Base-by-base conservation (phyloP, 2,329 filamentous ascomycete genomes). In the Colletotrichum simmondsii region DNA sequence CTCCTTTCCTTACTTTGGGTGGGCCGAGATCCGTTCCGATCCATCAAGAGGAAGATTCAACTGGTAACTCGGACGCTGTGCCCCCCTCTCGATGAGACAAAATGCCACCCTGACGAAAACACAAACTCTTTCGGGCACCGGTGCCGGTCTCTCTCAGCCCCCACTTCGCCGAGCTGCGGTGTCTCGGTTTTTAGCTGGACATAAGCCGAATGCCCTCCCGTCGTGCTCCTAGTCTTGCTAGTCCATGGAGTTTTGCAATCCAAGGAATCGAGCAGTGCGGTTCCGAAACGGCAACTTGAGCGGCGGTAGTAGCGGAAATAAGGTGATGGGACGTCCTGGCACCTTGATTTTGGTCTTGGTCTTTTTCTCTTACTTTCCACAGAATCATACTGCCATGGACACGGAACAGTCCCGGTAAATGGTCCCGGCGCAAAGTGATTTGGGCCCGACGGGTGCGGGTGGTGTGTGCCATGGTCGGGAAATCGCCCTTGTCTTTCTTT, bases 21-120 rank as follows among this genome's bases (percentile, higher is more conserved):
- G 54, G 65, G 46, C 66, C 70, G 22, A 65, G 59, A 70, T 69
- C 60, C 32, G 32, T 56, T 64, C 32, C 60, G 59, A 69, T 56
- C 54, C 58, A 49, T 37, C 56, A 26, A 58, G 24, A 52, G 59
- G 64, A n/a, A n/a, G 19, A 49, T 49, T 49, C 56, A 5, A 2
- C n/a, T 24, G 3, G 63, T 32, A 61, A 71, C n/a, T 54, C 46
- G 62, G 56, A 67, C 56, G 35, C 22, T 28, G 28, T 37, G 30
- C 14, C 62, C 68, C 68, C 42, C 42, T 49, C 19, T 49, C 26
- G 52, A 63, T 64, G 65, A 72, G 65, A 64, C 59, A 68, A 56
- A 11, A 60, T 37, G 24, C 2, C 24, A 61, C 26, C 32, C 26
- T 26, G 35, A 32, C n/a, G 65, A 56, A 63, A 59, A 53, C 46